A percentile compares a stretch with the other conserved stretches of the same genome.
These are phyloP conservation scores for Saitozyma sp. DNA, from an alignment of 768 basidiomycete species.

Conservation along the genomic window DNA sequence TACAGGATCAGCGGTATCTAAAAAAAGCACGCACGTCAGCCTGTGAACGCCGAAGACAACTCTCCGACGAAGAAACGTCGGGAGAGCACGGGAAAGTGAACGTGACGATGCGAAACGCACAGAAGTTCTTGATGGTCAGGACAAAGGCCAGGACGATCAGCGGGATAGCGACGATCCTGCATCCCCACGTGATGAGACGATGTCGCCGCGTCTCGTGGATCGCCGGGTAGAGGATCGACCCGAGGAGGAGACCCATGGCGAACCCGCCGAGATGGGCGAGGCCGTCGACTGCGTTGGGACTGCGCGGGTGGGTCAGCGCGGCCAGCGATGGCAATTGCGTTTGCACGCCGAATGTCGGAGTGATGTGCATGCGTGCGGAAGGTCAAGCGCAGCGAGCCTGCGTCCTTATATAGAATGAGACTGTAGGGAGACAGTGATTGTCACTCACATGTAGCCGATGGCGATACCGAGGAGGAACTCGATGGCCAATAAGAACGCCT, in stretches of 20 bases:
- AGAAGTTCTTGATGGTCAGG: conserved; percentile 82
- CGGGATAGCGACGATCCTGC: conserved; percentile 72
- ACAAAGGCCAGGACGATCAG: conserved; percentile 77
- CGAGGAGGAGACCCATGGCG: conserved; percentile 64
- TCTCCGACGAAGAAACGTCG: background rate
- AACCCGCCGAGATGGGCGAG: conserved; percentile 78
- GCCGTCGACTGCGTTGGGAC: conserved; percentile 74
- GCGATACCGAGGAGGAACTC: conserved; percentile 85
- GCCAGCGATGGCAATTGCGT: too few species aligned
- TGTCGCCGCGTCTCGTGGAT: conserved; percentile 78
- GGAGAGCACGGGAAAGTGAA: background rate
- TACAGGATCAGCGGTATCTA: conserved; percentile 43
- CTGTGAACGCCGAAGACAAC: too few species aligned
- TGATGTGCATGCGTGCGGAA: conserved; percentile 1
- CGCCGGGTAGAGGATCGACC: conserved; percentile 82
- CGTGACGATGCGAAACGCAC: conserved; percentile 22
- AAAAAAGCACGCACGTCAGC: background rate
- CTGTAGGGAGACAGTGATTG: too few species aligned
- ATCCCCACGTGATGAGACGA: conserved; percentile 67
- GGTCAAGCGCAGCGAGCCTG: background rate
- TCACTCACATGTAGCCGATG: conserved; percentile 57
- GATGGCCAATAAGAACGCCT: conserved; percentile 81
- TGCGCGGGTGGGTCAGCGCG: background rate
- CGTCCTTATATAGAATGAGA: too few species aligned
- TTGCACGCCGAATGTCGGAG: background rate